Base-by-base conservation (phyloP, 768 basidiomycete species). In the Trametes punicea region DNA sequence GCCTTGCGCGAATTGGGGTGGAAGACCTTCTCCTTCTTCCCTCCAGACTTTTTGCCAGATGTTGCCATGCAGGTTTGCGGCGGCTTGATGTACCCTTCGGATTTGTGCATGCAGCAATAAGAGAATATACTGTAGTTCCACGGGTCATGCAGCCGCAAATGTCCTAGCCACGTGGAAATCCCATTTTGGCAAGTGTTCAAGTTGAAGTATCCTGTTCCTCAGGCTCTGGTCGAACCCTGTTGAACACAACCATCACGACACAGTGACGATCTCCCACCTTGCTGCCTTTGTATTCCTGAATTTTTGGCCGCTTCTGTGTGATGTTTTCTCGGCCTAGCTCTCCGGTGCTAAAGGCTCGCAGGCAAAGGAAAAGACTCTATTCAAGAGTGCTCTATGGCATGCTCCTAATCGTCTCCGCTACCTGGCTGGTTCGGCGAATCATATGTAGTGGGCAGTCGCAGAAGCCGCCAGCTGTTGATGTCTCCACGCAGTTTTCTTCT, bases 1-100 rank as follows among this genome's bases (percentile, higher is more conserved):
- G 91, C 91, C 72, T 93, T 93, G 58, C 91, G 79, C 20, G 91
- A 93, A 44, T 85, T 77, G 4, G 91, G 91, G 67, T 93, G 91
- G 60, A 86, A 87, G 9, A 92, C 62, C 64, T 93, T 93, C 65
- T 90, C 88, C 71, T 83, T 88, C 69, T 84, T 88, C 29, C 65
- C 68, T 3, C 66, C 55, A 47, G 67, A 67, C 23, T 59, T 49
- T 57, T 69, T 70, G 30, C 56, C 75, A 34, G 70, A 66, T 54
- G 76, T 61, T 16, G 64, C 58, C 68, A 68, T 69, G 15, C 18
- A 23, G 41, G 18, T 31, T 26, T 20, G 10, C 15, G n/a, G n/a
- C n/a, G n/a, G n/a, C n/a, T n/a, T n/a, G n/a, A n/a, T n/a, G n/a
- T n/a, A n/a, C n/a, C n/a, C n/a, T n/a, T n/a, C n/a, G n/a, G n/a